Base-by-base conservation (phyloP, 1,284 basidiomycete genomes). In the Cryptococcus sp. region DNA sequence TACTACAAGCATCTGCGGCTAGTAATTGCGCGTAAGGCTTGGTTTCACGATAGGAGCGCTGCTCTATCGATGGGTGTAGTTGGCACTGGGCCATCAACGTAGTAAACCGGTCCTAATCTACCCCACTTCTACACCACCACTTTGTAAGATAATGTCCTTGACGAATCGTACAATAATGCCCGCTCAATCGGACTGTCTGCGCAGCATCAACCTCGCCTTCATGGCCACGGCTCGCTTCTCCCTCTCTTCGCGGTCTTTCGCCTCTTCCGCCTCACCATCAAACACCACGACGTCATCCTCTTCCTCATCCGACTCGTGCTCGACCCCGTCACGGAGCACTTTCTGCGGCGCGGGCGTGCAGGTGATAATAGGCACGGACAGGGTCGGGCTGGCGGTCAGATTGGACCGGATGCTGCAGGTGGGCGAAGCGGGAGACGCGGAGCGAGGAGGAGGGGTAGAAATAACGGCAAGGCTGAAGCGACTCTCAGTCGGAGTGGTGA, bases 311-410 rank as follows among this genome's bases (percentile, higher is more conserved):
- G 73, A 74, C 44, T 74, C 72, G n/a, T 63, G 58, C 57, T 74
- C 73, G 22, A 59, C 50, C 3, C 68, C 68, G 49, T 66, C 65
- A 11, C 55, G 41, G n/a, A 66, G 10, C 15, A 65, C 46, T 4
- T 52, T 63, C 15, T 49, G 23, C 8, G 64, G 62, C 22, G 75
- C 75, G 16, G 73, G 75, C 15, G 75, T 77, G 65, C 75, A 75
- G 13, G 75, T 77, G 65, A 77, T 77, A 47, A 71, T 74, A 3
- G 75, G 75, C 22, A 75, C 64, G n/a, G 62, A 66, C n/a, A 68
- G 59, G 5, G 67, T 66, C 2, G 70, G 69, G 20, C 60, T 65
- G 26, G 65, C 56, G 19, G 63, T 65, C 5, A 59, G 61, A 23
- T 23, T 56, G 3, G 62, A 70, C 41, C 62, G 52, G 46, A 64